These are phyloP conservation scores for Xylaria hypoxylon DNA, from an alignment of 2,329 filamentous ascomycete species.

Conservation along the genomic window DNA sequence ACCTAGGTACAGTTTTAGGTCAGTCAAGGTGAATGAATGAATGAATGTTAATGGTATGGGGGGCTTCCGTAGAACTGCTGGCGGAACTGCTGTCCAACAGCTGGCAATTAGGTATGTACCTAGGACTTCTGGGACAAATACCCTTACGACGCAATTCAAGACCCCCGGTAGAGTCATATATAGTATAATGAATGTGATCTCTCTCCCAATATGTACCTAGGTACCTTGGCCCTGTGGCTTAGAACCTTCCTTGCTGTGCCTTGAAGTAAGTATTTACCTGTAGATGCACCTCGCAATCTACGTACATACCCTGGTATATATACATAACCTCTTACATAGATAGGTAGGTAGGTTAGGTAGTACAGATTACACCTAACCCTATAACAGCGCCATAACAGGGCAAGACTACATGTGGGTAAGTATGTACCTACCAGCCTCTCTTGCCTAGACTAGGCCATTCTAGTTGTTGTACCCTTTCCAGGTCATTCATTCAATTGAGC, in stretches of 20 bases:
- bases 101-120: background rate
- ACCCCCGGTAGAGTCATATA: slow-evolving; percentile 25
- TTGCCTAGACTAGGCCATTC: slow-evolving; percentile 33
- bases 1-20: too few relatives aligned
- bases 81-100: slow-evolving; percentile 4
- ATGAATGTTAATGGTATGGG: too few relatives aligned
- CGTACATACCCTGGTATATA: slow-evolving; percentile 11
- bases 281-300: slow-evolving; percentile 12
- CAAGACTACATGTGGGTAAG: background rate
- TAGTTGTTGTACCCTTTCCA: slow-evolving; percentile 37
- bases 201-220: background rate
- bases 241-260: slow-evolving; percentile 1
- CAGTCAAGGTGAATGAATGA: too few relatives aligned
- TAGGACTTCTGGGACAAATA: slow-evolving; percentile 24
- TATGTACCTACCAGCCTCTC: slow-evolving; percentile 25
- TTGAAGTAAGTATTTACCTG: slow-evolving; percentile 13
- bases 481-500: slow-evolving; percentile 48
- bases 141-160: slow-evolving; percentile 7
- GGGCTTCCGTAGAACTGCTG: too few relatives aligned
- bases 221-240: slow-evolving; percentile 1
- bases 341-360: too few relatives aligned
- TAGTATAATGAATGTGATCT: slow-evolving; percentile 5
- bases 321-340: slow-evolving; percentile 5
- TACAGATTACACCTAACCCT: slow-evolving; percentile 13
- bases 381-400: too few relatives aligned